These are phyloP conservation scores for Carex littledalei DNA, from an alignment of 176 grass and related monocot genomes.

Conservation along the genomic window DNA sequence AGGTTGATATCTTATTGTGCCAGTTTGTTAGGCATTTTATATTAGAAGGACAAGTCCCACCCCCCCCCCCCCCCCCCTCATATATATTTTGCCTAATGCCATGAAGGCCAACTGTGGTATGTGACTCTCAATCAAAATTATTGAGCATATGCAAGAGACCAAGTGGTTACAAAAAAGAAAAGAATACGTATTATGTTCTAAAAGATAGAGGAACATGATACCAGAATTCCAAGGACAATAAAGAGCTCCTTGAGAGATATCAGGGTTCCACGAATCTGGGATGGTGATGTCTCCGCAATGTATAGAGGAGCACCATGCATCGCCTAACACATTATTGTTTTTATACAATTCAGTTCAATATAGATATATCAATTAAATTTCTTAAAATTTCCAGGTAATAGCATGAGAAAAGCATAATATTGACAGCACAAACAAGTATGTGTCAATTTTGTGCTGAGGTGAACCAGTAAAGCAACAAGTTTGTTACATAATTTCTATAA, in stretches of 20 bases:
- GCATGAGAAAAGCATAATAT: background rate
- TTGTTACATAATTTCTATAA: background rate
- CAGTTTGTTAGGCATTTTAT: background rate
- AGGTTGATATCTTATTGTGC: background rate
- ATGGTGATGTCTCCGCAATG: slow-evolving; percentile 87
- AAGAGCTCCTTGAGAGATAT: slow-evolving; percentile 97
- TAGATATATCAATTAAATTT: background rate
- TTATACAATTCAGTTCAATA: background rate
- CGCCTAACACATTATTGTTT: slow-evolving; percentile 37
- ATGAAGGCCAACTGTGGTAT: background rate
- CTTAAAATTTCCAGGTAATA: background rate
- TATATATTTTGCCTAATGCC: too few relatives aligned
- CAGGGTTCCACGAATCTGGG: slow-evolving; percentile 90
- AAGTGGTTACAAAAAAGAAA: background rate
- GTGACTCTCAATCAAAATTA: background rate
- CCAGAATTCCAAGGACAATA: slow-evolving; percentile 96
- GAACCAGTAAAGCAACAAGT: background rate
- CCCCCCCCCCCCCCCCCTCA: too few relatives aligned
- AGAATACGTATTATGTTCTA: background rate
- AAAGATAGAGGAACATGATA: slow-evolving; percentile 16
- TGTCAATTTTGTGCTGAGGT: background rate
- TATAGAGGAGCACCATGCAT: slow-evolving; percentile 98
- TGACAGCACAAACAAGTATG: background rate
- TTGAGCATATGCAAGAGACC: background rate
- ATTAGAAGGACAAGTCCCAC: background rate